phyloP scores from a whole-genome alignment of 2,329 filamentous ascomycete genomes.

The Trichoderma gracile region DNA sequence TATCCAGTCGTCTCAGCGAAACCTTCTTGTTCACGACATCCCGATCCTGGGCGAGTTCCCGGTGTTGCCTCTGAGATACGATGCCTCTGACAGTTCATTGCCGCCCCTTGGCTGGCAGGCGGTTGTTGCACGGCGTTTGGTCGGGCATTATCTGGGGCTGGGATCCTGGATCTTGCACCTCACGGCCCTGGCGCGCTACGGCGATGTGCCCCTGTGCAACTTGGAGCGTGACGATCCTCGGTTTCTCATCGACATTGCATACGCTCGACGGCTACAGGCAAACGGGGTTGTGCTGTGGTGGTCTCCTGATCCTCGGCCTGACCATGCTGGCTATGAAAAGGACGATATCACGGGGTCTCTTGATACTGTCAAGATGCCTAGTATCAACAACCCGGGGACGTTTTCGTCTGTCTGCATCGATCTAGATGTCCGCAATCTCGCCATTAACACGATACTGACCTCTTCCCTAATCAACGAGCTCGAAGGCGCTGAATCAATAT shows the following conservation, averaged over 20 bases:
- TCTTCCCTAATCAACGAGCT: constrained; percentile 96
- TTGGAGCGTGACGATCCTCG: constrained; percentile 90
- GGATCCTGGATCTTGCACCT: constrained; percentile 90
- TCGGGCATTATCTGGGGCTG: constrained; percentile 89
- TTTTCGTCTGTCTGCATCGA: constrained; percentile 97
- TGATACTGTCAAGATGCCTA: constrained; percentile 87
- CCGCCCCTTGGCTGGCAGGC: constrained; percentile 93
- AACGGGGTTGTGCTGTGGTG: constrained; percentile 97
- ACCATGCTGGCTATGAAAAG: constrained; percentile 93
- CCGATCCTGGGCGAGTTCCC: constrained; percentile 83
- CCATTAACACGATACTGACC: constrained; percentile 96
- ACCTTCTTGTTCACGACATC: constrained; percentile 79
- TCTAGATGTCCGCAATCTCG: constrained; percentile 86
- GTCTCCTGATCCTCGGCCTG: constrained; percentile 82
- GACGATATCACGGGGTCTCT: constrained; percentile 83
- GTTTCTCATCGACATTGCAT: constrained; percentile 94
- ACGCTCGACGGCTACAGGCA: constrained; percentile 83
- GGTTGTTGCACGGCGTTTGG: constrained; percentile 80
- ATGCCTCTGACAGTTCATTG: constrained; percentile 80
- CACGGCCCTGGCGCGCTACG: constrained; percentile 83
- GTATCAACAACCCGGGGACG: constrained; percentile 87
- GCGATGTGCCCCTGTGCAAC: constrained; percentile 93
- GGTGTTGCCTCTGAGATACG: constrained; percentile 75
- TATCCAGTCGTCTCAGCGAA: constrained; percentile 84
- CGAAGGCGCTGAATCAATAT: constrained; percentile 83